phyloP scores from a whole-genome alignment of 1,284 basidiomycete genomes.

The Phenoliferia sp. region DNA sequence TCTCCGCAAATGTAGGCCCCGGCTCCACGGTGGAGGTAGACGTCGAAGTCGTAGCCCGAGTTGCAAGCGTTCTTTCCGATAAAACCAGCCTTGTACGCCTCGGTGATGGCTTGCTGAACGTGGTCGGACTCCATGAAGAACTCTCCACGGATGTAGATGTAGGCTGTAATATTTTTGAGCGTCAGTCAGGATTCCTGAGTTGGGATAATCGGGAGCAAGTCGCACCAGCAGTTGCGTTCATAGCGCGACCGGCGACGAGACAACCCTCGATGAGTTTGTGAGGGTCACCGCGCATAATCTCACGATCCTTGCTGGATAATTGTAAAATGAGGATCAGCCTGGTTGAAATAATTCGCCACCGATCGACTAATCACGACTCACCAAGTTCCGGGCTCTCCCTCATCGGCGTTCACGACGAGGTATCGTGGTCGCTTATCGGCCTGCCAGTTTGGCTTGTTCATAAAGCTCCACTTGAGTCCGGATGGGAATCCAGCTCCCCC shows the following conservation, averaged over 20 bases:
- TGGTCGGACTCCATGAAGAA: slow-evolving; percentile 93
- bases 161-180: slow-evolving; percentile 51
- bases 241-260: slow-evolving; percentile 91
- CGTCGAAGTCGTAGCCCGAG: slow-evolving; percentile 89
- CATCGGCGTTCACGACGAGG: slow-evolving; percentile 96
- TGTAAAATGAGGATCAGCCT: not conserved
- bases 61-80: slow-evolving; percentile 90
- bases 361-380: not conserved
- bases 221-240: slow-evolving; percentile 83
- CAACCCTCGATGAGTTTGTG: slow-evolving; percentile 98
- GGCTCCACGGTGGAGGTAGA: slow-evolving; percentile 94
- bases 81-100: slow-evolving; percentile 88
- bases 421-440: slow-evolving; percentile 90
- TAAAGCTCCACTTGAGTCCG: slow-evolving; percentile 84
- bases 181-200: not conserved
- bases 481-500: slow-evolving; percentile 97
- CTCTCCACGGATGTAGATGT: slow-evolving; percentile 99
- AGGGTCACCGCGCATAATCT: slow-evolving; percentile 95
- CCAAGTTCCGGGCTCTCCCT: slow-evolving; percentile 97
- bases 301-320: slow-evolving; percentile 71
- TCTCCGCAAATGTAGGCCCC: slow-evolving; percentile 99
- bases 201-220: not conserved
- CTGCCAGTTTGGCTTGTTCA: slow-evolving; percentile 99
- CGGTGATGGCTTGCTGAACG: slow-evolving; percentile 88
- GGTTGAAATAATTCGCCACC: not conserved